Evolutionary conservation across 768 basidiomycete species (phyloP).

Genomic region (Mrakia gelida): DNA sequence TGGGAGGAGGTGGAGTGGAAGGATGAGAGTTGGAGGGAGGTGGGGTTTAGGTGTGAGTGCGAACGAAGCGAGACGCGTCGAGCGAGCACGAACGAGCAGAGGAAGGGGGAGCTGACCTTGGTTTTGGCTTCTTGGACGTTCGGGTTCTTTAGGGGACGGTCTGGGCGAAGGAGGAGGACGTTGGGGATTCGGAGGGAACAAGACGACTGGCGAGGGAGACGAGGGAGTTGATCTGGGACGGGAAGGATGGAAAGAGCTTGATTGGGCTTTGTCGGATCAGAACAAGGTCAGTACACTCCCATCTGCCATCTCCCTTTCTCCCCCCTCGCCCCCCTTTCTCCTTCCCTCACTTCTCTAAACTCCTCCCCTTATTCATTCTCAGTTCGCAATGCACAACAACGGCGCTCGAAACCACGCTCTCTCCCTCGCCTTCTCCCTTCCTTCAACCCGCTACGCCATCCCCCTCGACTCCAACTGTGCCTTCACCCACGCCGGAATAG

Average conservation of each 20-base stretch:
- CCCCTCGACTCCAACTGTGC: slow-evolving; percentile 43
- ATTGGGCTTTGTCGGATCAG: slow-evolving; percentile 10
- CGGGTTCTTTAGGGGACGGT: background rate
- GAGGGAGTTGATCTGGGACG: background rate
- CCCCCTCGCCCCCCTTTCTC: no score
- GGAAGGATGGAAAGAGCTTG: slow-evolving; percentile 14
- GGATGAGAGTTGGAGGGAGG: background rate
- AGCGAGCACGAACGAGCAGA: no score
- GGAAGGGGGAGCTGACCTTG: background rate
- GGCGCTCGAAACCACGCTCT: slow-evolving; percentile 41
- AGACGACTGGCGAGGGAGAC: background rate
- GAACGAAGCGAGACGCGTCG: background rate
- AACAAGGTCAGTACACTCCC: background rate
- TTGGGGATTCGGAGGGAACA: slow-evolving; percentile 18
- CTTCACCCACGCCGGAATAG: slow-evolving; percentile 39
- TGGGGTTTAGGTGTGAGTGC: background rate
- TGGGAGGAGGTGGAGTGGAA: background rate
- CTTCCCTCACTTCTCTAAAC: background rate
- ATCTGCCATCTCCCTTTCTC: no score
- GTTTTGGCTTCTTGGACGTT: background rate
- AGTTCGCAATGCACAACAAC: slow-evolving; percentile 28
- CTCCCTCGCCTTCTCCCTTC: slow-evolving; percentile 35
- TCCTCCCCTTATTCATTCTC: background rate
- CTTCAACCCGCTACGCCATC: slow-evolving; percentile 39
- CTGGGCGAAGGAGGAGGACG: slow-evolving; percentile 1